Conservation (phyloP, 768 basidiomycete genomes). For the Cubamyces lactineus region DNA sequence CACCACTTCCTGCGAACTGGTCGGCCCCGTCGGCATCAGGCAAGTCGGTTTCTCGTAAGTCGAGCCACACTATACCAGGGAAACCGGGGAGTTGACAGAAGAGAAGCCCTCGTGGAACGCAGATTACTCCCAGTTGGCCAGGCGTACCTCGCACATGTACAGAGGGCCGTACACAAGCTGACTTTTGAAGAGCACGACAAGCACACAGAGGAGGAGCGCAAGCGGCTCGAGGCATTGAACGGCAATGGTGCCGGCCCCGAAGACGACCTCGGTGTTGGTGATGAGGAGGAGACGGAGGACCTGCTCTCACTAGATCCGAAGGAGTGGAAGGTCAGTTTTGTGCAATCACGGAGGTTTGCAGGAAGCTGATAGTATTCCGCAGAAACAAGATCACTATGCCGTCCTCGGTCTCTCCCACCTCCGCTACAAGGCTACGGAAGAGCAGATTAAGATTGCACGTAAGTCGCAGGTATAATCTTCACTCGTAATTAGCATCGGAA, state of each 20-base stretch:
- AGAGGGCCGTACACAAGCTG: conserved; percentile 70
- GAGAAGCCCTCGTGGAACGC: conserved; percentile 45
- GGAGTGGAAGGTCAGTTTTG: conserved; percentile 88
- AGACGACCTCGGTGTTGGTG: conserved; percentile 91
- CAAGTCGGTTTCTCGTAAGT: conserved; percentile 39
- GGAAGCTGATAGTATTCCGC: not conserved
- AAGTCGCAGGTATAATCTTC: too few relatives aligned
- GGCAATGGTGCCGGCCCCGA: conserved; percentile 53
- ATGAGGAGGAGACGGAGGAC: conserved; percentile 79
- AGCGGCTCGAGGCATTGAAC: conserved; percentile 54
- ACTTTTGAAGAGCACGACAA: conserved; percentile 86
- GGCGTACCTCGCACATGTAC: conserved; percentile 83
- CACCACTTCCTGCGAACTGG: conserved; percentile 50
- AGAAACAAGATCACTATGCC: conserved; percentile 99
- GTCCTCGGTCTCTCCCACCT: conserved; percentile 93
- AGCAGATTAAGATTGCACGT: conserved; percentile 97
- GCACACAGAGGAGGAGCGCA: conserved; percentile 55
- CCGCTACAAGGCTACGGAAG: conserved; percentile 82
- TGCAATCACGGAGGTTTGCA: not conserved
- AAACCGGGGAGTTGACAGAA: conserved; percentile 10
- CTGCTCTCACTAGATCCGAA: conserved; percentile 86
- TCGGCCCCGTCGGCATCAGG: conserved; percentile 42
- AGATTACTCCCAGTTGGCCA: conserved; percentile 83
- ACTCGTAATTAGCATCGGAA: too few relatives aligned
- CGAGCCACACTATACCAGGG: not conserved